Evolutionary conservation across 768 basidiomycete species (phyloP), one percentile per base, ranked within the genome.

Genomic region (Butyriboletus loyo): DNA sequence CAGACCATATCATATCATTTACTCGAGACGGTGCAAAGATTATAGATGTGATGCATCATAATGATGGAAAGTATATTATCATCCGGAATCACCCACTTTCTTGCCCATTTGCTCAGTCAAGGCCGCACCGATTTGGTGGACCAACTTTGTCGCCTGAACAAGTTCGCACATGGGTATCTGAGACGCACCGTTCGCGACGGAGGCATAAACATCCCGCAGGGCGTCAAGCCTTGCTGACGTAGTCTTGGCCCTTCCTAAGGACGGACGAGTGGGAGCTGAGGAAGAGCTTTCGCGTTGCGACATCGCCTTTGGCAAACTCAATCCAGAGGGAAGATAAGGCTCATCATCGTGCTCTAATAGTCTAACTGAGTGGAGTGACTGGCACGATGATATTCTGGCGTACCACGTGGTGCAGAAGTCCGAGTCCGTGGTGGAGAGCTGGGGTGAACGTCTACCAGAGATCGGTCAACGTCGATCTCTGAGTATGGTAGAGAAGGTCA

Each of bases 131-230:
- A 84, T 77, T 58, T 74, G 69, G 55, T 78, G 73, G 5, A 77
- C 74, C 28, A 82, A 57, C 32, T 61, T 69, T 17, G 75, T 73
- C 9, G 78, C 79, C 25, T 75, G 73, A 14, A 78, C 56, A 14
- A 84, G 71, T 55, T 82, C 80, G 22, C 77, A 68, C 24, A 77
- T 66, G 15, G 77, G 71, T 30, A 78, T 70, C 51, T 84, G 81
- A 19, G 80, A 81, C 8, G 67, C 74, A 9, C 73, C 74, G 13
- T 71, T 69, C 8, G 68, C 55, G 14, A 83, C 59, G 11, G 73
- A 72, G 9, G 72, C 71, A 52, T 77, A 79, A 11, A 78, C 75
- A 10, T 70, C 70, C 49, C 72, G 72, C 24, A 82, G 59, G 5
- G 70, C 74, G 3, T 75, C 74, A 19, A 84, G 64, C n/a, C 70